phyloP scores from a whole-genome alignment of 495 filamentous ascomycete species.

The Pseudoneurospora amorphoporcata region DNA sequence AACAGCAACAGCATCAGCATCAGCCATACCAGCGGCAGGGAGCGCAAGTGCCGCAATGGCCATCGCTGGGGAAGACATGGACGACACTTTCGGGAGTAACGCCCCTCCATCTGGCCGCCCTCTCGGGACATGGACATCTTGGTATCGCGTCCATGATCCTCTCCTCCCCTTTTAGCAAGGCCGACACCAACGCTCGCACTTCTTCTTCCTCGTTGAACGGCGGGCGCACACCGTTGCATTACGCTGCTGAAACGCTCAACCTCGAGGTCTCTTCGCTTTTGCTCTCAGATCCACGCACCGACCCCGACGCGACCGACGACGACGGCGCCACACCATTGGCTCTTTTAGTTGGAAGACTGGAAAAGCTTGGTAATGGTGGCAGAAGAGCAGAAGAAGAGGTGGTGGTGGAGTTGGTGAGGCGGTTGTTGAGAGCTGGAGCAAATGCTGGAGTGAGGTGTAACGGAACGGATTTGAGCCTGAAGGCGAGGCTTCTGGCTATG shows the following conservation, averaged over 20 bases:
- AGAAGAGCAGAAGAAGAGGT: neutral
- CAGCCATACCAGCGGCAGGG: too few relatives aligned
- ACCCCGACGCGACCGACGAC: constrained; percentile 3
- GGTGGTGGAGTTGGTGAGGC: neutral
- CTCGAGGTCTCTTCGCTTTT: constrained; percentile 1
- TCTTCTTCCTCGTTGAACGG: neutral
- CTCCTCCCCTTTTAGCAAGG: neutral
- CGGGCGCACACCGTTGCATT: constrained; percentile 12
- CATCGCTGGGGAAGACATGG: neutral
- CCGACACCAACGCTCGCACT: neutral
- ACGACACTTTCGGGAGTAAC: neutral
- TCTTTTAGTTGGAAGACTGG: neutral
- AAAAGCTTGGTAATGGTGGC: neutral
- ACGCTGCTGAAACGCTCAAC: constrained; percentile 5
- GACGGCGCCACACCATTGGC: constrained; percentile 5
- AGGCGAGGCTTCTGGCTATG: neutral
- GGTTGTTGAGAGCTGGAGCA: constrained; percentile 1
- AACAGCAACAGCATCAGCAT: neutral
- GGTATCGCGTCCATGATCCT: neutral
- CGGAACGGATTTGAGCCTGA: neutral
- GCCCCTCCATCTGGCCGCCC: neutral
- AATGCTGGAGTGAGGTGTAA: constrained; percentile 1
- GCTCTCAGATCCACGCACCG: neutral
- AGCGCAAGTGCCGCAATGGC: neutral
- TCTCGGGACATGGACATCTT: neutral